Evolutionary conservation across 352 stramenopile genomes (phyloP), one percentile per base, ranked within the genome.

Genomic region (Pythium scleroteichum): DNA sequence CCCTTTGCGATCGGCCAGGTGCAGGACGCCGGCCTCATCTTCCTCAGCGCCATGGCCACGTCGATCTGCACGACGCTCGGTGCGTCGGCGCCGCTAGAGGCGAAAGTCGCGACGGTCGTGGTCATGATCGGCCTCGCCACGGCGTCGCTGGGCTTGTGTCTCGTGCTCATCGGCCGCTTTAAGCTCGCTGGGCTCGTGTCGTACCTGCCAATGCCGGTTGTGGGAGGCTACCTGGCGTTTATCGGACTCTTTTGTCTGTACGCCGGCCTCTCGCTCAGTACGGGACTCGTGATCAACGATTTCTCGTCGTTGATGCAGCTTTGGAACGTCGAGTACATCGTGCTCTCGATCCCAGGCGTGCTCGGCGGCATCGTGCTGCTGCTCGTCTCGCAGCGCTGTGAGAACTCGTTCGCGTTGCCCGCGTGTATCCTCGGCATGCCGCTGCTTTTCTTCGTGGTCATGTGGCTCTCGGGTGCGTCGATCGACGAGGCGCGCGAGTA

Each of bases 21-120:
- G 1, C 97, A 99, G 72, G 96, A 99, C 69, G 96, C 97, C 4
- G 97, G 97, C 0, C 84, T 99, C 2, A 99, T 99, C 66, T 99
- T 99, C 74, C 76, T 99, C 19, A 94, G 77, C 46, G 81, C 83
- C 48, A 99, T 99, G 55, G 94, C 97, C 0, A 87, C 72, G 71
- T 98, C 82, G 70, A 92, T 93, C 49, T 97, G 68, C 76, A 87
- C 69, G 40, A 82, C 64, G 73, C 67, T 98, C 17, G 75, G 90
- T 20, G 76, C 84, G 14, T 55, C 85, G 4, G 78, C 79, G 0
- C 44, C 78, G n/a, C 41, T 88, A 6, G 80, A 91, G 40, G 78
- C 83, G 48, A 92, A 92, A 52, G 82, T 99, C 16, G 91, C 97
- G 6, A 99, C 97, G 0, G 85, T 90, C 5, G 95, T 98, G 14